Evolutionary conservation across 768 basidiomycete species (phyloP), one percentile per base, ranked within the genome.

Genomic region (Boletus reticulatus): DNA sequence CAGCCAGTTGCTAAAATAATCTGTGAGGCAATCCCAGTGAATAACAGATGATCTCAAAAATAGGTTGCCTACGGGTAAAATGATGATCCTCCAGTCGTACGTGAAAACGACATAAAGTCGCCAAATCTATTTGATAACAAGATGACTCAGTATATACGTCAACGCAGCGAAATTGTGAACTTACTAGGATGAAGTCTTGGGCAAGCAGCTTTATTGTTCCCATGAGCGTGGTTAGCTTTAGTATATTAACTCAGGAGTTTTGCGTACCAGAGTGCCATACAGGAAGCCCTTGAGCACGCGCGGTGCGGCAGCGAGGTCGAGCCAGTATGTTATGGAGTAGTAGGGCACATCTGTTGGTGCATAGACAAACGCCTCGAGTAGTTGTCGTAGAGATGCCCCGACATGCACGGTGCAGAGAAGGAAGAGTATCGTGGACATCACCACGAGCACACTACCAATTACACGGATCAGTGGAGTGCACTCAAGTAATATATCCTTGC

Each of bases 271-370:
- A 37, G 44, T 50, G 31, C 1, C 14, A 19, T 48, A 55, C 17
- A 43, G 2, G 12, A 6, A 19, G 43, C 16, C 4, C 34, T 58
- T 50, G 32, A 46, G 48, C 11, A 31, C 3, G n/a, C 2, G 5
- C 27, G 20, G 20, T 17, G 12, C 27, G 43, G 20, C 6, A 1
- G 31, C 6, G 13, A 10, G 22, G 27, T 50, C 24, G 41, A 58
- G 16, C 55, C 54, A 56, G n/a, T 50, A 58, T 29, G 5, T 42
- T 9, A 19, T 38, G 8, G 48, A 50, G 38, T 55, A 58, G 24
- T 46, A 5, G 6, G 38, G 32, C 11, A 42, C 9, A 17, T 42
- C 20, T 4, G 17, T 14, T 13, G 48, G 41, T 17, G 10, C 29
- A 20, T 56, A 50, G 16, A 51, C 36, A 11, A 57, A 57, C 1